phyloP scores from a whole-genome alignment of 2,329 filamentous ascomycete genomes.

The Colletotrichum aenigma region DNA sequence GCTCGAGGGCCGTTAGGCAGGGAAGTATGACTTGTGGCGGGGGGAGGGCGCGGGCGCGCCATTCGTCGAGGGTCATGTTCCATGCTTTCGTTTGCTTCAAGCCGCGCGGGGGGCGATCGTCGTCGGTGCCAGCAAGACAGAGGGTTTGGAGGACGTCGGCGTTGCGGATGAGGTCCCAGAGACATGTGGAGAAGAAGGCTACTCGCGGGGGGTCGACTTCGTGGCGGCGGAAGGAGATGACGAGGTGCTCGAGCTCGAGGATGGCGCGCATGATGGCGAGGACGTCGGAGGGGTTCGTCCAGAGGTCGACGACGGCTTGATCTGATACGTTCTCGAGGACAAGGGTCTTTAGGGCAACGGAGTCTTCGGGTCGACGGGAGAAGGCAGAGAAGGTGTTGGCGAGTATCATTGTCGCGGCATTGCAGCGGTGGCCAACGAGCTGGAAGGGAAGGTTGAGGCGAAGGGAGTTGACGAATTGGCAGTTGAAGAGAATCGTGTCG shows the following conservation, averaged over 20 bases:
- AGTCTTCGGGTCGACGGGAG: conserved; percentile 48
- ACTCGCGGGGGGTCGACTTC: conserved; percentile 36
- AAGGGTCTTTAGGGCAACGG: conserved; percentile 45
- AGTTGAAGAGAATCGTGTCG: conserved; percentile 46
- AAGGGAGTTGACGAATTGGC: conserved; percentile 48
- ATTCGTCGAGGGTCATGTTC: conserved; percentile 40
- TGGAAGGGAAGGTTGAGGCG: conserved; percentile 57
- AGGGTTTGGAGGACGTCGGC: conserved; percentile 49
- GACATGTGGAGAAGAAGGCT: conserved; percentile 43
- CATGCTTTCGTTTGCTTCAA: conserved; percentile 42
- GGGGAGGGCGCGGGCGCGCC: conserved; percentile 43
- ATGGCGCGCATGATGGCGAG: conserved; percentile 51
- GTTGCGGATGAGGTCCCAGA: conserved; percentile 55
- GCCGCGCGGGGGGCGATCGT: conserved; percentile 38
- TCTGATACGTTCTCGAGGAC: conserved; percentile 57
- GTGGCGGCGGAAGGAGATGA: conserved; percentile 51
- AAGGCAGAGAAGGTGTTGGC: conserved; percentile 56
- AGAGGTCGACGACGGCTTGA: conserved; percentile 50
- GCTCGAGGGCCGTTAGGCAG: conserved; percentile 46
- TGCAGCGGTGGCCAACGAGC: conserved; percentile 48
- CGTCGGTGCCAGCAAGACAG: conserved; percentile 51
- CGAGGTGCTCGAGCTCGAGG: conserved; percentile 45
- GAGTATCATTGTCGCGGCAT: conserved; percentile 54
- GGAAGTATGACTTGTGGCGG: conserved; percentile 37
- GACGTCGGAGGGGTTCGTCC: conserved; percentile 56